Evolutionary conservation across 768 basidiomycete species (phyloP).

Genomic region (Candolleomyces eurysporus): DNA sequence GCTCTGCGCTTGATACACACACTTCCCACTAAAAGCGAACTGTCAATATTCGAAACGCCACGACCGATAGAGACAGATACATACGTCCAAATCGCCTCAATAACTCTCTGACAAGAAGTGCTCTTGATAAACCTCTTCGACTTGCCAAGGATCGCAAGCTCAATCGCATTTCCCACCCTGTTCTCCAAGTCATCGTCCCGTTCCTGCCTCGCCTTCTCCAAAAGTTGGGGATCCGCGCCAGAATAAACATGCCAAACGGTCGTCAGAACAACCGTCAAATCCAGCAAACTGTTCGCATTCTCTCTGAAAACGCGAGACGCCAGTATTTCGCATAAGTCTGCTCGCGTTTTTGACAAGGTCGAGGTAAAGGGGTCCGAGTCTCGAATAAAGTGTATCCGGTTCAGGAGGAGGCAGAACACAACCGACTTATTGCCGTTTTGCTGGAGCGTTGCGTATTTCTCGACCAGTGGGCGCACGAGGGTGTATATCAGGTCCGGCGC

Average conservation of each 20-base stretch:
- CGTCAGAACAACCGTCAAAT: slow-evolving; percentile 67
- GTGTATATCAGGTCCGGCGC: slow-evolving; percentile 91
- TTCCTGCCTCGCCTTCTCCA: slow-evolving; percentile 60
- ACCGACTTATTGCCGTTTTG: slow-evolving; percentile 75
- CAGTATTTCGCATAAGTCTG: slow-evolving; percentile 84
- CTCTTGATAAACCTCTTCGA: slow-evolving; percentile 90
- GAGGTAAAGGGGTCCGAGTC: slow-evolving; percentile 72
- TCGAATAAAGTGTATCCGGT: slow-evolving; percentile 80
- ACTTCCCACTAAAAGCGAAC: slow-evolving; percentile 62
- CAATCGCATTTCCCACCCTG: slow-evolving; percentile 87
- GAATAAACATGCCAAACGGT: slow-evolving; percentile 81
- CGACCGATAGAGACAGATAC: slow-evolving; percentile 19
- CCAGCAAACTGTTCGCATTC: slow-evolving; percentile 65
- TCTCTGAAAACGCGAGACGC: slow-evolving; percentile 78
- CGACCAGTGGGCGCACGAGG: slow-evolving; percentile 80
- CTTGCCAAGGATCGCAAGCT: slow-evolving; percentile 85
- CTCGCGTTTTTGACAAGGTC: slow-evolving; percentile 71
- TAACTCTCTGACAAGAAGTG: slow-evolving; percentile 87
- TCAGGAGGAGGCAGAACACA: slow-evolving; percentile 86
- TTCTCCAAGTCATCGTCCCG: slow-evolving; percentile 73
- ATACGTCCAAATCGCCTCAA: slow-evolving; percentile 77
- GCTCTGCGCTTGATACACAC: slow-evolving; percentile 88
- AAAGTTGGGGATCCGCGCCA: slow-evolving; percentile 61
- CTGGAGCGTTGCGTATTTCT: slow-evolving; percentile 80
- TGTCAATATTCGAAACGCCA: slow-evolving; percentile 6